Evolutionary conservation across 2,329 filamentous ascomycete genomes (phyloP).

Genomic region (Aspergillus persii): DNA sequence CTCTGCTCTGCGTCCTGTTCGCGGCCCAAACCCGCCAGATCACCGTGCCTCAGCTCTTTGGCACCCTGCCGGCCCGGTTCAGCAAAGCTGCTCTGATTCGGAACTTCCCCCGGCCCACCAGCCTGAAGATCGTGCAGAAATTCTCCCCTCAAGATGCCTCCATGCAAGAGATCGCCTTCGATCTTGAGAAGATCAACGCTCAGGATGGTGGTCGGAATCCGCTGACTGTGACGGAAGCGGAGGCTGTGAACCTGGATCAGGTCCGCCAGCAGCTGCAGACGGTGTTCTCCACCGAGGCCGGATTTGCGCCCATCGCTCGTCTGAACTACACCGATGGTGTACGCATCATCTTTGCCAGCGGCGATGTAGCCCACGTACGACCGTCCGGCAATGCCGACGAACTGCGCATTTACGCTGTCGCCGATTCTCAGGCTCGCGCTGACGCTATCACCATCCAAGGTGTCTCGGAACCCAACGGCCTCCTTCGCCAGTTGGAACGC

Average conservation of each 20-base stretch:
- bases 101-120: constrained; percentile 32
- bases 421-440: constrained; percentile 29
- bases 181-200: constrained; percentile 13
- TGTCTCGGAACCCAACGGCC: constrained; percentile 27
- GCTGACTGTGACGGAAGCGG: constrained; percentile 9
- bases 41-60: constrained; percentile 28
- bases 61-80: constrained; percentile 27
- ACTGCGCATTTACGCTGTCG: constrained; percentile 33
- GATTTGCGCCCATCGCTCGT: constrained; percentile 24
- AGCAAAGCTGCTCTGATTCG: constrained; percentile 31
- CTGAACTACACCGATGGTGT: constrained; percentile 34
- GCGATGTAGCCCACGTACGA: constrained; percentile 34
- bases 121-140: constrained; percentile 28
- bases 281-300: constrained; percentile 27
- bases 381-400: constrained; percentile 36
- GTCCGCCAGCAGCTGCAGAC: constrained; percentile 26
- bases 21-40: constrained; percentile 24
- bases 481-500: constrained; percentile 25
- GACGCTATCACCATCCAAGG: constrained; percentile 28
- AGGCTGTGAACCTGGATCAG: constrained; percentile 13
- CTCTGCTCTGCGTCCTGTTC: constrained; percentile 30
- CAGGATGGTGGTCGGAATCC: constrained; percentile 7
- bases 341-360: constrained; percentile 30
- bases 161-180: constrained; percentile 22
- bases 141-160: constrained; percentile 24